These are phyloP conservation scores for Eutrema yunnanense DNA, from an alignment of 345 rosid genomes.

Conservation along the genomic window DNA sequence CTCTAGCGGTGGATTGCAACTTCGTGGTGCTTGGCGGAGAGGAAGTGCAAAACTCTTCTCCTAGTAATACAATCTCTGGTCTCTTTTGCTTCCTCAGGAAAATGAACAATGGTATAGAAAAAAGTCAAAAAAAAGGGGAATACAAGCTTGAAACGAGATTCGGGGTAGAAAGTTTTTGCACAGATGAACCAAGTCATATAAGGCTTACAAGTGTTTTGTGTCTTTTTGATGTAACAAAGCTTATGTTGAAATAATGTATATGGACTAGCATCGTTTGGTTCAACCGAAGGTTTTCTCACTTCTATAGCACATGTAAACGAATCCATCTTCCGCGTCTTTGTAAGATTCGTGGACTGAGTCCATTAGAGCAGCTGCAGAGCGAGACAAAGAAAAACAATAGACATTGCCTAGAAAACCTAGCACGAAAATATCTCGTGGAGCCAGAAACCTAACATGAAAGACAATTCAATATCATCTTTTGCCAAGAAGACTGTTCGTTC, in stretches of 20 bases:
- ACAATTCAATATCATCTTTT: neutral
- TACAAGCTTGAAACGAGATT: neutral
- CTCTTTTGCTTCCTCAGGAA: neutral
- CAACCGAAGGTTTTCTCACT: constrained; percentile 7
- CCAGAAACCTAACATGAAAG: constrained; percentile 50
- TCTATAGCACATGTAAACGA: constrained; percentile 44
- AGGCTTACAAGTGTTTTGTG: constrained; percentile 5
- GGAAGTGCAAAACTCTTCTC: constrained; percentile 58
- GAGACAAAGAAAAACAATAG: neutral
- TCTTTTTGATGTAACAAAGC: neutral
- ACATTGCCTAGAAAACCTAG: too few relatives aligned
- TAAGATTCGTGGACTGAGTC: constrained; percentile 27
- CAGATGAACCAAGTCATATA: constrained; percentile 3
- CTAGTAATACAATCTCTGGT: constrained; percentile 3
- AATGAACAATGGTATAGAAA: neutral
- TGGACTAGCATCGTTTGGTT: neutral
- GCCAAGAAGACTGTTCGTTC: neutral
- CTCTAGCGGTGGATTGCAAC: constrained; percentile 35
- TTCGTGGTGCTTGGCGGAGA: constrained; percentile 66
- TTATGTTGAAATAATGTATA: neutral
- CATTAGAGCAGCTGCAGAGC: constrained; percentile 53
- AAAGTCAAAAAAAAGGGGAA: neutral
- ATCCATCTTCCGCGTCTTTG: constrained; percentile 72
- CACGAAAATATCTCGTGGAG: constrained; percentile 57
- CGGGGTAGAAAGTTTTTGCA: neutral